Evolutionary conservation across 1,284 basidiomycete genomes (phyloP), one percentile per base, ranked within the genome.

Genomic region (Ganoderma boninense): DNA sequence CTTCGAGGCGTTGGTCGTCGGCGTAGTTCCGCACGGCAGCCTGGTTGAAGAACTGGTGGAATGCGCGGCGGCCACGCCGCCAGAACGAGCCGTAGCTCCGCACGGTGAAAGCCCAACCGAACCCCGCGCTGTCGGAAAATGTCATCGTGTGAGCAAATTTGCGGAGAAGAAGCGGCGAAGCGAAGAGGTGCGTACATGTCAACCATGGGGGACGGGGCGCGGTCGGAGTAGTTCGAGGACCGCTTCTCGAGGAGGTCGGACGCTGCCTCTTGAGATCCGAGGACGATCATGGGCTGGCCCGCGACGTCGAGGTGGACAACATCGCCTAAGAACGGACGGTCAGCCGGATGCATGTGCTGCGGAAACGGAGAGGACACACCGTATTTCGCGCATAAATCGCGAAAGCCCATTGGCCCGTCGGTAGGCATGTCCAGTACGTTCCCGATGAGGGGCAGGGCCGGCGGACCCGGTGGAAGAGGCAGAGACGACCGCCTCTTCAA

Each of bases 41-140:
- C 14, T 62, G 64, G 57, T 70, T 74, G 71, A 74, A 74, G 62
- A 64, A 72, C 35, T 69, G 73, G 40, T 72, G 73, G 40, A 74
- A 63, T 0, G 73, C 69, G 5, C 69, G 59, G 40, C 71, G 16
- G 40, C 65, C 40, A 4, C 64, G 64, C 16, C 68, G 56, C 68
- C 71, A 46, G 65, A 52, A 64, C 1, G 67, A 42, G 2, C 73
- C 73, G 54, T 74, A 74, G 29, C 65, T 40, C 29, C 68, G 64
- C 44, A 74, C 29, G 14, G 66, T 65, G 7, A 74, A 32, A 0
- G 66, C 62, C 71, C 73, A 72, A 1, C 66, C 59, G 62, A 71
- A 71, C 10, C 70, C 70, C 18, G 68, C 62, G 1, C 72, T 73
- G 38, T 14, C 18, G 14, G 4, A 46, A 32, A 43, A 49, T 4